These are phyloP conservation scores for Geranium brycei DNA, from an alignment of 345 rosid genomes.

Conservation along the genomic window DNA sequence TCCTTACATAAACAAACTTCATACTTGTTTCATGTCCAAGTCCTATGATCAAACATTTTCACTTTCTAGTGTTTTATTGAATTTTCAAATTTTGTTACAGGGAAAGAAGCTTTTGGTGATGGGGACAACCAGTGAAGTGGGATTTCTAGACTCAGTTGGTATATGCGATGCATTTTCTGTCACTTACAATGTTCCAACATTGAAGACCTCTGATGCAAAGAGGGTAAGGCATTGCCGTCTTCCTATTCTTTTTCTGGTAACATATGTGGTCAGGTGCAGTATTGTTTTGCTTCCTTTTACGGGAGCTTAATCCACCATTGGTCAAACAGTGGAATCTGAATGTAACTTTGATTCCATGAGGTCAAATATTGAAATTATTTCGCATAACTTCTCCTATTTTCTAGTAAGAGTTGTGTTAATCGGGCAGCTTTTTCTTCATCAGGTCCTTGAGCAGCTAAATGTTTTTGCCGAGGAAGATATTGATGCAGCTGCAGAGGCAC, in stretches of 20 bases:
- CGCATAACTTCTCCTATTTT: too few relatives aligned
- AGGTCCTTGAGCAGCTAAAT: constrained; percentile 63
- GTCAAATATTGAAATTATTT: too few relatives aligned
- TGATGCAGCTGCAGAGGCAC: constrained; percentile 62
- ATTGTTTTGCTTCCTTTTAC: background rate
- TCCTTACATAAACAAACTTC: constrained; percentile 2
- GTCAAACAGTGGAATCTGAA: too few relatives aligned
- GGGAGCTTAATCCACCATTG: too few relatives aligned
- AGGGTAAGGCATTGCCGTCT: constrained; percentile 34
- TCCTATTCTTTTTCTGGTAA: background rate
- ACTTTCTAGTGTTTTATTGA: background rate
- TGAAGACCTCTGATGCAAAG: constrained; percentile 65
- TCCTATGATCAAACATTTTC: background rate
- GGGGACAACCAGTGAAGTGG: constrained; percentile 84
- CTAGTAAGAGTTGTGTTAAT: background rate
- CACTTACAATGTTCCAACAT: constrained; percentile 55
- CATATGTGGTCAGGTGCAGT: background rate
- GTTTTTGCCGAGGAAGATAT: constrained; percentile 65
- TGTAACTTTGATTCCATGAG: too few relatives aligned
- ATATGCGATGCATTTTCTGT: constrained; percentile 65
- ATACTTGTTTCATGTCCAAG: background rate
- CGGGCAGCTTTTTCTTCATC: background rate
- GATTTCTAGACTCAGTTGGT: constrained; percentile 70
- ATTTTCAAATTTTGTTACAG: constrained; percentile 24
- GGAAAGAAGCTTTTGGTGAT: constrained; percentile 84